These are phyloP conservation scores for Entophlyctis luteolus DNA, from an alignment of 192 early-diverging fungal species.

Conservation along the genomic window DNA sequence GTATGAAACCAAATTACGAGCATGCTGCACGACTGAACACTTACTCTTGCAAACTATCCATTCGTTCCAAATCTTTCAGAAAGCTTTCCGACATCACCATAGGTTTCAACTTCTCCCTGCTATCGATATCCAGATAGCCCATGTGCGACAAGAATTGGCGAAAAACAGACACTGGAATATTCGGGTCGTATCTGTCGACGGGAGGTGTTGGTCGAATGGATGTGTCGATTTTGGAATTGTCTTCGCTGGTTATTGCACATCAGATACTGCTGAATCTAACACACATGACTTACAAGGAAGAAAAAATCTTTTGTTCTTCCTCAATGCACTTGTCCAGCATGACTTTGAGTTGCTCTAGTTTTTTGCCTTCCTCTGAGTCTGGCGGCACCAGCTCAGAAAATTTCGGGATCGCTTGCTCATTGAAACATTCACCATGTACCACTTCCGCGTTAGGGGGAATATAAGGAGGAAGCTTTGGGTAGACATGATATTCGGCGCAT, in stretches of 20 bases:
- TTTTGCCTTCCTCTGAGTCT: conserved; percentile 6
- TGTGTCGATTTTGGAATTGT: neutral
- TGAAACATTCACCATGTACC: conserved; percentile 11
- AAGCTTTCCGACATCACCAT: conserved; percentile 61
- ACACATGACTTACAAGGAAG: neutral
- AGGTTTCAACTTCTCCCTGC: conserved; percentile 56
- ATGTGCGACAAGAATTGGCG: conserved; percentile 62
- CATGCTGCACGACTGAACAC: neutral
- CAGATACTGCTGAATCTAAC: neutral
- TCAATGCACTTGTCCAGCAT: conserved; percentile 12
- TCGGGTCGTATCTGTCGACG: conserved; percentile 16
- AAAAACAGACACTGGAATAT: conserved; percentile 29
- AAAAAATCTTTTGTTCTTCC: neutral
- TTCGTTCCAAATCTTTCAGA: conserved; percentile 55
- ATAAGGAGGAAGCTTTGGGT: conserved; percentile 25
- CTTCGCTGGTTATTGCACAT: neutral
- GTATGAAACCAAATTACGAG: neutral
- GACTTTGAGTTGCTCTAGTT: conserved; percentile 9
- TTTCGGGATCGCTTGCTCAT: conserved; percentile 32
- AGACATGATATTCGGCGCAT: neutral
- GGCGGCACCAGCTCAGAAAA: conserved; percentile 18
- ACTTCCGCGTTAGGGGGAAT: conserved; percentile 20
- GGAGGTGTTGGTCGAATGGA: conserved; percentile 24
- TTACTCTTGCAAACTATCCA: conserved; percentile 68
- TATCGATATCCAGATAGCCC: conserved; percentile 62